phyloP scores from a whole-genome alignment of 2,329 filamentous ascomycete species.

The Thelonectria blattea region DNA sequence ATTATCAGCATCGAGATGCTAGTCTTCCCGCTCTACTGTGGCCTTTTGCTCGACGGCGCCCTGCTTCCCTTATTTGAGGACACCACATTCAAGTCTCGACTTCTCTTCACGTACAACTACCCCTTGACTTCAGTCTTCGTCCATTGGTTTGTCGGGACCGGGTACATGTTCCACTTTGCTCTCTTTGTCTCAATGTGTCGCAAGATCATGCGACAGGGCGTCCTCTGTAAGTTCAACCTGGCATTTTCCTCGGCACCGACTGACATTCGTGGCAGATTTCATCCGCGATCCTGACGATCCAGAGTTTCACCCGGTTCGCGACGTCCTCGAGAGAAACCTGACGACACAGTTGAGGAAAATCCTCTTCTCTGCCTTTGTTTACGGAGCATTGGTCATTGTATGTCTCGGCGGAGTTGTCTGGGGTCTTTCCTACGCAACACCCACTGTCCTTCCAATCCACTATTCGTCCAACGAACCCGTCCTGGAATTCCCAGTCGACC shows the following conservation, averaged over 20 bases:
- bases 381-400: slow-evolving; percentile 88
- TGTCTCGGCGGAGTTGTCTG: slow-evolving; percentile 96
- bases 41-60: slow-evolving; percentile 85
- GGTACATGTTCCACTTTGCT: slow-evolving; percentile 99
- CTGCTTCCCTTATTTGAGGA: slow-evolving; percentile 87
- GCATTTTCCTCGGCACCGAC: background rate
- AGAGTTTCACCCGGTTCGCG: slow-evolving; percentile 95
- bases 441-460: slow-evolving; percentile 82
- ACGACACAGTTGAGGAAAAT: slow-evolving; percentile 95
- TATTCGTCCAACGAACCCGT: slow-evolving; percentile 94
- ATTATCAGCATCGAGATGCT: slow-evolving; percentile 99
- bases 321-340: slow-evolving; percentile 92
- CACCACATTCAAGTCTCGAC: slow-evolving; percentile 76
- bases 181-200: slow-evolving; percentile 99
- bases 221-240: slow-evolving; percentile 73
- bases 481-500: slow-evolving; percentile 90
- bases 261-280: slow-evolving; percentile 67
- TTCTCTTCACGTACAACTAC: slow-evolving; percentile 77
- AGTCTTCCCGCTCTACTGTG: slow-evolving; percentile 94
- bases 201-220: slow-evolving; percentile 94
- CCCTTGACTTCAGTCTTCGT: slow-evolving; percentile 93
- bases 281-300: slow-evolving; percentile 98
- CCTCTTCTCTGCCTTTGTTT: slow-evolving; percentile 92
- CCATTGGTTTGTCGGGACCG: slow-evolving; percentile 98
- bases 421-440: slow-evolving; percentile 74